Evolutionary conservation across 345 rosid genomes (phyloP), one percentile per base, ranked within the genome.

Genomic region (Balakata baccata): DNA sequence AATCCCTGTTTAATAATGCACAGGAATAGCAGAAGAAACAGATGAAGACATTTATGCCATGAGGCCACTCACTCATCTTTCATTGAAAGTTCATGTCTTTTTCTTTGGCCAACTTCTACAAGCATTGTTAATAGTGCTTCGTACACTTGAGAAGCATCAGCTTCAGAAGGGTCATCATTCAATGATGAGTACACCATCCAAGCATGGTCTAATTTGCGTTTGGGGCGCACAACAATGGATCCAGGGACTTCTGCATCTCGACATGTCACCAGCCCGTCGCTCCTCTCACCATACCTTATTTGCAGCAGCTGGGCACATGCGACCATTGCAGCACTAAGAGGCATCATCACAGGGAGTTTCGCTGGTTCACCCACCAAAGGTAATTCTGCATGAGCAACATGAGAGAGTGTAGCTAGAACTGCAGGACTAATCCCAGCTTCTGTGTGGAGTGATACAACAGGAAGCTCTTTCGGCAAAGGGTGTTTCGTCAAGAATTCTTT

Each of bases 171-270:
- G 71, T 78, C 86, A 23, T 92, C 94, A 37, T 84, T 95, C 71
- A 92, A 77, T 4, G 98, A 84, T 11, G 97, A 95, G 76, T 95
- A 95, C 56, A 92, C 98, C 98, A 95, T 95, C 99, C 98, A 95
- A 9, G 96, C 97, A 80, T 91, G 98, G 79, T 95, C 98, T 79
- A 92, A 54, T 74, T 89, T 91, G 7, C 94, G 92, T 64, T 83
- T 85, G 0, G 94, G 97, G 45, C 86, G 85, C 69, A 95, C 98
- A n/a, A 89, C 97, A 4, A 89, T 68, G 0, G 99, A 95, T 51
- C 97, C 98, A n/a, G 98, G 99, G 66, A 91, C 98, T 82, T 90
- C 94, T 0, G 99, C 98, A 53, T 95, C 96, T 13, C 97, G 79
- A 73, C 98, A 77, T 1, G 94, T 87, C 75, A 92, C 99, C 0